Conservation (phyloP, 129 eudicot species). For the Rutidosis leptorrhynchoides region DNA sequence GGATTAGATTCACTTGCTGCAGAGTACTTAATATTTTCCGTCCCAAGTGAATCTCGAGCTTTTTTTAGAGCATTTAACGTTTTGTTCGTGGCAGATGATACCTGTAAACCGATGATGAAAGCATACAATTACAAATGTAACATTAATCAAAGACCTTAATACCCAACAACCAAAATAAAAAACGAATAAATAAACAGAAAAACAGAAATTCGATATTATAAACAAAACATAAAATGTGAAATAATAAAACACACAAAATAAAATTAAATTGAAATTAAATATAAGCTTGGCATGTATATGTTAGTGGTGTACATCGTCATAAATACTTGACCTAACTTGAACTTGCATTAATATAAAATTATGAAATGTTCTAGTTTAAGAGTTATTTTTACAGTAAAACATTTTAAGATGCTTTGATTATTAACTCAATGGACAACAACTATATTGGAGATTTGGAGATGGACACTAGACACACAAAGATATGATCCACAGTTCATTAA, state of each 20-base stretch:
- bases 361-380: not conserved
- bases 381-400: not conserved
- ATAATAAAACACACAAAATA: not conserved
- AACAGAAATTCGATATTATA: not conserved
- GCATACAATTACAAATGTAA: constrained; percentile 4
- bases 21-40: constrained; percentile 48
- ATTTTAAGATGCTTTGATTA: not conserved
- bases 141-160: constrained; percentile 9
- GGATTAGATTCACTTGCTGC: constrained; percentile 77
- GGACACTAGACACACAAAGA: constrained; percentile 1
- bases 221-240: not conserved
- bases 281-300: not conserved
- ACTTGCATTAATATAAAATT: not conserved
- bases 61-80: constrained; percentile 55
- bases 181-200: no score
- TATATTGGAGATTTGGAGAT: not conserved
- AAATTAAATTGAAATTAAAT: no score
- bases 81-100: constrained; percentile 46
- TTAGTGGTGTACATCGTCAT: constrained; percentile 1
- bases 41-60: constrained; percentile 65
- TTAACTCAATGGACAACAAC: not conserved
- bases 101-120: constrained; percentile 36
- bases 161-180: not conserved
- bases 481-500: constrained; percentile 17
- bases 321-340: not conserved